Evolutionary conservation across 1,284 basidiomycete species (phyloP).

Genomic region (Moniliophthora roreri): DNA sequence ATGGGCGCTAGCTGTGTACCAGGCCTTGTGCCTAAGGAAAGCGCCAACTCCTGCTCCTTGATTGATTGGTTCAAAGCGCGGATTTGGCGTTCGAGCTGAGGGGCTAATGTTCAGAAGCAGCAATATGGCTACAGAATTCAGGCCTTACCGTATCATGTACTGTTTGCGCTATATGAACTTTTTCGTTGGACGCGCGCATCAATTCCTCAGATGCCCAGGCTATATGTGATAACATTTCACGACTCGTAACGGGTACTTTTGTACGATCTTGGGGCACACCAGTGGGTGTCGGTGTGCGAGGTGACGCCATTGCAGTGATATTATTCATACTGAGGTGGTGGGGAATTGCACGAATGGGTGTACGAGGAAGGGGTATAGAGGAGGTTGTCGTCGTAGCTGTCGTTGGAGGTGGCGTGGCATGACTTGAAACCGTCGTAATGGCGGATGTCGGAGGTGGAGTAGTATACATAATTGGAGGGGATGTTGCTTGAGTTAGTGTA

Average conservation of each 20-base stretch:
- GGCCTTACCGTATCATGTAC: conserved; percentile 63
- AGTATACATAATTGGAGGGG: too few species aligned
- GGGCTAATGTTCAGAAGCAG: conserved; percentile 6
- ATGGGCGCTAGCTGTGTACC: conserved; percentile 54
- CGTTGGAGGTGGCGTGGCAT: background rate
- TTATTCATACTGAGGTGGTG: background rate
- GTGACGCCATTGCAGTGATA: background rate
- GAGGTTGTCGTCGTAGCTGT: background rate
- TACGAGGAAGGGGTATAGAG: background rate
- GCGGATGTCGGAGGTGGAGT: too few species aligned
- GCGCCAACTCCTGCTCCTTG: conserved; percentile 64
- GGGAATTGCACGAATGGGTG: background rate
- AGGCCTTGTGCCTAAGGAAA: conserved; percentile 52
- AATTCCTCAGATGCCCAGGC: conserved; percentile 60
- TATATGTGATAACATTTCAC: conserved; percentile 54
- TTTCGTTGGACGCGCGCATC: conserved; percentile 66
- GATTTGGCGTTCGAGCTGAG: conserved; percentile 66
- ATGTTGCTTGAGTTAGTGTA: too few species aligned
- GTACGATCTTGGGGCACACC: conserved; percentile 22
- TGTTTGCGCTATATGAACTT: conserved; percentile 69
- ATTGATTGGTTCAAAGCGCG: conserved; percentile 74
- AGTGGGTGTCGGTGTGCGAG: conserved; percentile 15
- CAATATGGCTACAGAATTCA: conserved; percentile 2
- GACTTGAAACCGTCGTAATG: background rate
- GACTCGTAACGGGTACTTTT: conserved; percentile 36